Conservation (phyloP, 139 green algal species). For the Desmodesmus armatus region DNA sequence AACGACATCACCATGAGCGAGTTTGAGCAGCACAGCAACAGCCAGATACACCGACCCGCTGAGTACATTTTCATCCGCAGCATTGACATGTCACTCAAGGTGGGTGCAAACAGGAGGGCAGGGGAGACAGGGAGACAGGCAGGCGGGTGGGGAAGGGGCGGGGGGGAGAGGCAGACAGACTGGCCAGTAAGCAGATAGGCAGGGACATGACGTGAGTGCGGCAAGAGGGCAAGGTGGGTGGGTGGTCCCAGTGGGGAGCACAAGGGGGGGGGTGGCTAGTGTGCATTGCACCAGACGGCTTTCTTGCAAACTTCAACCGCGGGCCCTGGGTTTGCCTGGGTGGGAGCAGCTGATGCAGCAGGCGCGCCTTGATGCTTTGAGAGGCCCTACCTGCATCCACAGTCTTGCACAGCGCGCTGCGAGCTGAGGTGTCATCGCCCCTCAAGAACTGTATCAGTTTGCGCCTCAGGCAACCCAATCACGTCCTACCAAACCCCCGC, state of each 20-base stretch:
- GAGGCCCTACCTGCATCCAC: too few relatives aligned
- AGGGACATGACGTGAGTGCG: not conserved
- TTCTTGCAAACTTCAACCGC: too few relatives aligned
- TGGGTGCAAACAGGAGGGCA: not conserved
- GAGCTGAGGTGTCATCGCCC: not conserved
- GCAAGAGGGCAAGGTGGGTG: too few relatives aligned
- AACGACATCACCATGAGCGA: constrained; percentile 46
- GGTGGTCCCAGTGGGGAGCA: not conserved
- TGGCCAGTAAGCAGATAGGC: not conserved
- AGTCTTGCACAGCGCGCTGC: too few relatives aligned
- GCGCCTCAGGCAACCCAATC: not conserved
- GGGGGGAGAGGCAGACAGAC: not conserved
- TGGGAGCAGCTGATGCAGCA: too few relatives aligned
- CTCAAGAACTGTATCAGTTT: not conserved
- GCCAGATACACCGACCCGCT: constrained; percentile 47
- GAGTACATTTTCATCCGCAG: constrained; percentile 48
- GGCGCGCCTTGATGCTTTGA: too few relatives aligned
- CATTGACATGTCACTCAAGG: constrained; percentile 46
- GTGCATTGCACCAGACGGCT: too few relatives aligned
- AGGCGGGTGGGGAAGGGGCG: not conserved
- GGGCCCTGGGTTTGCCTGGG: too few relatives aligned
- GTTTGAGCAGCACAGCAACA: constrained; percentile 51
- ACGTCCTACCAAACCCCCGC: not conserved
- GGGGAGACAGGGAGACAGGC: not conserved
- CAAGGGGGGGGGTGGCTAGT: not conserved